Base-by-base conservation (phyloP, 768 basidiomycete species). In the Amanita phalloides region DNA sequence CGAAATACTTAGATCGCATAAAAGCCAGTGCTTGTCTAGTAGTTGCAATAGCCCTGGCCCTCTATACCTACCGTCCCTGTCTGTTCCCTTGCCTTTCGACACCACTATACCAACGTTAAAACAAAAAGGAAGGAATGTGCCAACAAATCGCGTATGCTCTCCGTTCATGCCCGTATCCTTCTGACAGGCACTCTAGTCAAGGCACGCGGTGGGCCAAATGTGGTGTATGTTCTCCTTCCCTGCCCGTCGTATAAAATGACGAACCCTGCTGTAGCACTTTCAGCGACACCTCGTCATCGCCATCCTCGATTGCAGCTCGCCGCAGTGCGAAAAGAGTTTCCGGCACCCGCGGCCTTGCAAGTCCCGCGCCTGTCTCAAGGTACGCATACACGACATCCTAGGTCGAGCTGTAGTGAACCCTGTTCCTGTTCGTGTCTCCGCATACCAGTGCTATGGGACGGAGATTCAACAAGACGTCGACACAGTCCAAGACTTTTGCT, bases 141-240 rank as follows among this genome's bases (percentile, higher is more conserved):
- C 78, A 71, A 71, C 79, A 79, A 66, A 72, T 87, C 65, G 82
- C 86, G 86, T 88, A 69, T 60, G 85, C 77, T 21, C 36, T 49
- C 41, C 45, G 41, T 17, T 42, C 41, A 37, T 42, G 51, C 11
- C 28, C 23, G 41, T 32, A 28, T 33, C 39, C 28, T 23, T 49
- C 37, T 53, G 44, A 26, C 54, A 56, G 55, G 8, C 50, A 45
- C 37, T 53, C 42, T 53, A 87, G 86, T 54, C 78, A 86, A 76
- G 86, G 86, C 65, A 88, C 86, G 17, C 77, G 77, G 21, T 89
- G 86, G 86, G 67, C 71, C 50, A 74, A 71, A 54, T 89, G 86
- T 64, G 80, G 81, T 59, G 86, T 88, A 68, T 57, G 63, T 66
- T 50, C n/a, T 23, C 33, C 50, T 21, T 17, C 17, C 13, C 45